Evolutionary conservation across 1,139 yeast genomes (phyloP).

Genomic region (Blastobotrys petasosporus): DNA sequence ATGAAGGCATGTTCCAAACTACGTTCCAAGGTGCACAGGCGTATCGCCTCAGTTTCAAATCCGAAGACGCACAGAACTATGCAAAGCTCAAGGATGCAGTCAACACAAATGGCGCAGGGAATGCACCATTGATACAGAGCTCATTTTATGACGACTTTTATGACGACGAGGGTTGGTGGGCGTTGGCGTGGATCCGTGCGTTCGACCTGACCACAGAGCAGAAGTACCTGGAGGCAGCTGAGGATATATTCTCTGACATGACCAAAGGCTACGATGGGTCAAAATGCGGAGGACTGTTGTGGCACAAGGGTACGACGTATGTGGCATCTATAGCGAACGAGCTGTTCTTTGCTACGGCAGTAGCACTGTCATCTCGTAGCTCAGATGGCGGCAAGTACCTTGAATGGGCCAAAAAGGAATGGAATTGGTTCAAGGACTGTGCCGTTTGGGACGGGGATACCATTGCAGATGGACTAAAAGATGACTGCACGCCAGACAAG

Average conservation of each 20-base stretch:
- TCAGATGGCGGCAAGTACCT: slow-evolving; percentile 10
- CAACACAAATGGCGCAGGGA: background rate
- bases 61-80: background rate
- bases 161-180: slow-evolving; percentile 23
- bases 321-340: slow-evolving; percentile 20
- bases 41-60: slow-evolving; percentile 5
- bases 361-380: slow-evolving; percentile 15
- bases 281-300: slow-evolving; percentile 19
- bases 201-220: slow-evolving; percentile 15
- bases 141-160: slow-evolving; percentile 17
- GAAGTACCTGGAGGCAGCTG: slow-evolving; percentile 16
- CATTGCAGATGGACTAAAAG: slow-evolving; percentile 18
- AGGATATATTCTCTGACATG: slow-evolving; percentile 15
- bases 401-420: slow-evolving; percentile 17
- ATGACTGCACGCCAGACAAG: slow-evolving; percentile 16
- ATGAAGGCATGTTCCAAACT: slow-evolving; percentile 1
- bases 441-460: slow-evolving; percentile 15
- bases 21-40: slow-evolving; percentile 9
- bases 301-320: slow-evolving; percentile 16
- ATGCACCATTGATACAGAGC: slow-evolving; percentile 12
- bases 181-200: slow-evolving; percentile 17
- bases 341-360: slow-evolving; percentile 16
- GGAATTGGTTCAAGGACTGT: slow-evolving; percentile 16
- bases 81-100: background rate
- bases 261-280: slow-evolving; percentile 15